Evolutionary conservation across 805 yeast species (phyloP), one percentile per base, ranked within the genome.

Genomic region (Candida peoriensis): DNA sequence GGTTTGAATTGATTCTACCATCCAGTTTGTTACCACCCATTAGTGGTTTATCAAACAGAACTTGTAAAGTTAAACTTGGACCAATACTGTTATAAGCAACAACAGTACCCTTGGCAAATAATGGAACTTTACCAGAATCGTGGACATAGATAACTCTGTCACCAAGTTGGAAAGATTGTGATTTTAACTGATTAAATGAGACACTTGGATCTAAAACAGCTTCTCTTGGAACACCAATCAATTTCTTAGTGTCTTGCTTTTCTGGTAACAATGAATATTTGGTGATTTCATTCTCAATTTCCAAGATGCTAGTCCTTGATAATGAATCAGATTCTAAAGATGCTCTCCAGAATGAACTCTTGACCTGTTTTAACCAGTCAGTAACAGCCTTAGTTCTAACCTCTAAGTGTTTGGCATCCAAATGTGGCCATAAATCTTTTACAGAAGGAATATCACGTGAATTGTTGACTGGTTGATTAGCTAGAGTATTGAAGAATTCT

Each of bases 61-160:
- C 79, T 43, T 83, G 87, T 37, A 93, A 64, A 1, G 80, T 72
- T 9, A 72, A 56, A 33, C 54, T 60, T n/a, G 63, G 51, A 8
- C 76, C 74, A 23, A 76, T 69, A 46, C 78, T 74, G 23, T 76
- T 70, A 27, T 85, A 86, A 8, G 83, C 81, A 32, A 85, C 81
- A 36, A 93, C 95, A 1, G 96, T 88, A 56, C 99, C 99, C 51
- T 82, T 82, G 18, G 85, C 72, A 54, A 82, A 87, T 37, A 80
- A 61, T 19, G 96, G 95, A 12, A 89, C 95, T 52, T 85, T 87
- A 33, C 97, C 97, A 17, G 84, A 77, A 48, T 80, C 84, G 48
- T 82, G 81, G 16, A 87, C 83, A 46, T 85, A 88, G 17, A 84
- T 72, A 20, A 93, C 86, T 41, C 98, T 74, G 53, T 93, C 97